These are phyloP conservation scores for Auricularia auricula-judae DNA, from an alignment of 768 basidiomycete species.

Conservation along the genomic window DNA sequence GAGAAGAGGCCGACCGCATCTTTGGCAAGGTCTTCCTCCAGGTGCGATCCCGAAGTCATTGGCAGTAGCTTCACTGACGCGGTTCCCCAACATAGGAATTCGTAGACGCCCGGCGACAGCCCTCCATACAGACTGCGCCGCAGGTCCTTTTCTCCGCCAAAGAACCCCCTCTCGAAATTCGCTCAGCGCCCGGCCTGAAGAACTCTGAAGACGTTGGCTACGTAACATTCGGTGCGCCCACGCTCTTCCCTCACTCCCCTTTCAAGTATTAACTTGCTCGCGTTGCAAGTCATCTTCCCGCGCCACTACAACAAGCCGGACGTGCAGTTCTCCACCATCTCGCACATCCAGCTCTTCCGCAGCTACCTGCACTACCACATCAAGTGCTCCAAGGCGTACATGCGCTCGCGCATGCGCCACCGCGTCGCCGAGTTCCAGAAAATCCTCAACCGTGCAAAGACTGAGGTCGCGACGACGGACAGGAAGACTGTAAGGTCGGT, in stretches of 20 bases:
- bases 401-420: slow-evolving; percentile 94
- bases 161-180: slow-evolving; percentile 93
- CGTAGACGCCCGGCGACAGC: slow-evolving; percentile 91
- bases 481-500: slow-evolving; percentile 85
- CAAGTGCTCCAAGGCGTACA: slow-evolving; percentile 97
- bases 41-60: slow-evolving; percentile 31
- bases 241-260: not conserved
- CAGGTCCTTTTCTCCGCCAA: slow-evolving; percentile 93
- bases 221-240: slow-evolving; percentile 64
- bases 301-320: slow-evolving; percentile 76
- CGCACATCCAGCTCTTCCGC: slow-evolving; percentile 92
- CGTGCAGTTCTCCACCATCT: slow-evolving; percentile 69
- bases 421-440: slow-evolving; percentile 94
- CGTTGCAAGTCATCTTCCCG: slow-evolving; percentile 69
- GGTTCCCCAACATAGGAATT: slow-evolving; percentile 59
- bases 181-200: slow-evolving; percentile 71
- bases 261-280: not conserved
- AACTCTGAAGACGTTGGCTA: slow-evolving; percentile 87
- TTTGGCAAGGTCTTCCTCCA: slow-evolving; percentile 98
- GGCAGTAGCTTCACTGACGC: no score
- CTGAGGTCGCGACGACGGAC: slow-evolving; percentile 71
- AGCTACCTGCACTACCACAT: slow-evolving; percentile 99
- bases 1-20: slow-evolving; percentile 94
- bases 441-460: slow-evolving; percentile 91
- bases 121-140: slow-evolving; percentile 90